Percentiles rank a stretch among this genome's conserved stretches.
These are phyloP conservation scores for Phoma sp. DNA, from an alignment of 2,329 filamentous ascomycete species.

Conservation along the genomic window DNA sequence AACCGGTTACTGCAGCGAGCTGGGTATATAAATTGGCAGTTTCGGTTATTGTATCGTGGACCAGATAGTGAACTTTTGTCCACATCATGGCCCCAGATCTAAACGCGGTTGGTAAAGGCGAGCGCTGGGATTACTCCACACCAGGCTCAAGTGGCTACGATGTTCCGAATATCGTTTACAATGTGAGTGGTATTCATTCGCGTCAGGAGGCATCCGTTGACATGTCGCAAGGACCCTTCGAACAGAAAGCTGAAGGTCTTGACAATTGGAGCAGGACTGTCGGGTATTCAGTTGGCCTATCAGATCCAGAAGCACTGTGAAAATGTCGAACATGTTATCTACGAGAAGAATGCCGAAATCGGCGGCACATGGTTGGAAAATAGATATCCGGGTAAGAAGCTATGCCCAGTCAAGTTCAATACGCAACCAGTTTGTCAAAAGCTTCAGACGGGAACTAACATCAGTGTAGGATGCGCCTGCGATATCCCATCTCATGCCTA, in stretches of 20 bases:
- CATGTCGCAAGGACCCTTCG: constrained; percentile 18
- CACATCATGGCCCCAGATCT: constrained; percentile 53
- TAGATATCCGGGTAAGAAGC: constrained; percentile 40
- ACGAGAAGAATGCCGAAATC: constrained; percentile 57
- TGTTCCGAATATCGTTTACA: constrained; percentile 50
- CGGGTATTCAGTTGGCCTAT: constrained; percentile 58
- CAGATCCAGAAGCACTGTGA: constrained; percentile 53
- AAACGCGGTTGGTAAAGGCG: constrained; percentile 46
- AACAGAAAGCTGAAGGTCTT: constrained; percentile 53
- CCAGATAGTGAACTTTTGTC: too few species aligned
- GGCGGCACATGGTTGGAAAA: constrained; percentile 58
- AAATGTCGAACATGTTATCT: constrained; percentile 58
- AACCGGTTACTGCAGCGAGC: too few species aligned
- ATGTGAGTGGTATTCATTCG: constrained; percentile 23
- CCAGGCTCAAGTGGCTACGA: constrained; percentile 53
- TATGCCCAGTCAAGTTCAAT: too few species aligned
- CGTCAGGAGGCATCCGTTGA: neutral
- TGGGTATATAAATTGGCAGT: too few species aligned
- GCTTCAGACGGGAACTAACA: neutral
- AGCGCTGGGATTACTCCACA: constrained; percentile 53
- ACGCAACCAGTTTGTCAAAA: too few species aligned
- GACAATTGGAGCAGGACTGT: constrained; percentile 58
- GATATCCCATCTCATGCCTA: constrained; percentile 58
- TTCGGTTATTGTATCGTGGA: too few species aligned
- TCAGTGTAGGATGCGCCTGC: constrained; percentile 48